Conservation (phyloP, 2,329 filamentous ascomycete genomes). For the Xylariaceae sp. region DNA sequence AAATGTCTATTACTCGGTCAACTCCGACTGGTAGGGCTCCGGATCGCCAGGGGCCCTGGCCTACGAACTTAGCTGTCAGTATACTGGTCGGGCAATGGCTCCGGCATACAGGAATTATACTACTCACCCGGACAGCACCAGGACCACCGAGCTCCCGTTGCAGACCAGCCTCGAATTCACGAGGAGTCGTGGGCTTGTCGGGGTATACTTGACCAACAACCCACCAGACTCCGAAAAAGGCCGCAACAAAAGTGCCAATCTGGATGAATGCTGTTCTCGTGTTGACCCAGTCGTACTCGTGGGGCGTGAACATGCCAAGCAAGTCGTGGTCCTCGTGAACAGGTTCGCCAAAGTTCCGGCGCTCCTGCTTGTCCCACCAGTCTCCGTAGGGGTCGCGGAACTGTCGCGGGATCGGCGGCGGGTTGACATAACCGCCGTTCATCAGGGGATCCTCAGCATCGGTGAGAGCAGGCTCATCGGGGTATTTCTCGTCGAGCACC, state of each 20-base stretch:
- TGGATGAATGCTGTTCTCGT: conserved; percentile 65
- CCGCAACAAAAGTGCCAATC: conserved; percentile 60
- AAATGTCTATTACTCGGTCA: conserved; percentile 23
- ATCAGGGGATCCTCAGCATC: conserved; percentile 63
- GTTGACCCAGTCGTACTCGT: conserved; percentile 80
- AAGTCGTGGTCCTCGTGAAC: conserved; percentile 96
- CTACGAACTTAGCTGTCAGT: conserved; percentile 29
- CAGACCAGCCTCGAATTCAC: conserved; percentile 67
- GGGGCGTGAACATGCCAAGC: conserved; percentile 80
- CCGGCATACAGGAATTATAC: neutral
- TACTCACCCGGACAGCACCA: conserved; percentile 60
- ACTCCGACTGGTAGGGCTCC: conserved; percentile 41
- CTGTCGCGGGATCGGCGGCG: conserved; percentile 74
- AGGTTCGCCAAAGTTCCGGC: conserved; percentile 93
- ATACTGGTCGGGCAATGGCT: neutral
- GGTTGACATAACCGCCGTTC: conserved; percentile 83
- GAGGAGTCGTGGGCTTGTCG: conserved; percentile 63
- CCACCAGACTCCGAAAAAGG: conserved; percentile 60
- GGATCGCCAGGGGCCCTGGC: conserved; percentile 52
- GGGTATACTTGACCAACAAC: conserved; percentile 65
- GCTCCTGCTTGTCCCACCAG: conserved; percentile 98
- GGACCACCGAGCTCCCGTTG: conserved; percentile 70
- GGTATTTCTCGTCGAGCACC: conserved; percentile 48
- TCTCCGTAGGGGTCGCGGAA: conserved; percentile 87
- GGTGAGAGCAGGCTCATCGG: conserved; percentile 42